A percentile compares a stretch with the other conserved stretches of the same genome.
Evolutionary conservation across 805 yeast species (phyloP).

Genomic region (Starmerella vaccinii): DNA sequence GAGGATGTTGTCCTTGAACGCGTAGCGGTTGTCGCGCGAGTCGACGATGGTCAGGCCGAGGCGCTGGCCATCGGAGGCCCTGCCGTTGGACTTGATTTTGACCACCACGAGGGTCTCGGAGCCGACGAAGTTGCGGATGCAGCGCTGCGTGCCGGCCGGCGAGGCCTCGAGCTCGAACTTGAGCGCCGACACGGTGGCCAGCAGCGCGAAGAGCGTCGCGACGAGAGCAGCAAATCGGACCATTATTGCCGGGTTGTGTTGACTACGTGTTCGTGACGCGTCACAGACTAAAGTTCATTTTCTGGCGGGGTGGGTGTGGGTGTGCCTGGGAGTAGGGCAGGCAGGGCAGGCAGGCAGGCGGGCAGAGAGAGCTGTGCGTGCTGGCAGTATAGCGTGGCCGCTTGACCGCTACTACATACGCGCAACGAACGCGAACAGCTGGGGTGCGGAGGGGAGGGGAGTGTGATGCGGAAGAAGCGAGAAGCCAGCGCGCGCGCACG

Average conservation of each 20-base stretch:
- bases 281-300: not conserved
- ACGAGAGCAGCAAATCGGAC: not conserved
- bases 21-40: constrained; percentile 74
- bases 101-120: constrained; percentile 83
- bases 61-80: constrained; percentile 76
- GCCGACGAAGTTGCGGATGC: constrained; percentile 84
- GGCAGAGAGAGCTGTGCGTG: no score
- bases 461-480: no score
- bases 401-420: no score
- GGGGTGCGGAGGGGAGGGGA: no score
- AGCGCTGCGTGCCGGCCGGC: constrained; percentile 42
- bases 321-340: no score
- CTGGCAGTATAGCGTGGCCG: no score
- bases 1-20: constrained; percentile 63
- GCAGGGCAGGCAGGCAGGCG: no score
- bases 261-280: constrained; percentile 7
- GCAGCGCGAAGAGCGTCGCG: constrained; percentile 8
- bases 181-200: constrained; percentile 26
- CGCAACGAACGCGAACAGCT: no score
- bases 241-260: constrained; percentile 6
- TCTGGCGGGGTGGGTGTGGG: constrained; percentile 4
- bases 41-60: constrained; percentile 56
- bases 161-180: constrained; percentile 30
- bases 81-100: constrained; percentile 63
- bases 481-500: no score